Percentiles rank a stretch among this genome's conserved stretches.
phyloP scores from a whole-genome alignment of 768 basidiomycete species.

The Boletus coccyginus region DNA sequence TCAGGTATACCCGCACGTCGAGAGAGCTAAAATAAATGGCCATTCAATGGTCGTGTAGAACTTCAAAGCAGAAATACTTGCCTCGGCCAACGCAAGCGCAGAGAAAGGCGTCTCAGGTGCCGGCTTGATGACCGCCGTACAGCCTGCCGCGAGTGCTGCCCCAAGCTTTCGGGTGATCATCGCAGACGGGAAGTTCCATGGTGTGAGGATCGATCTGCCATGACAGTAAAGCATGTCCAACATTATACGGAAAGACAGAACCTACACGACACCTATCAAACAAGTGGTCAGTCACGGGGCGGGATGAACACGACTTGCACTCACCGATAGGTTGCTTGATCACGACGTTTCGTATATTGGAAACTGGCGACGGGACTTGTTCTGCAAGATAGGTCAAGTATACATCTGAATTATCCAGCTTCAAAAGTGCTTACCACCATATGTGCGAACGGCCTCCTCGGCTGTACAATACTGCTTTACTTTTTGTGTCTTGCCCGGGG shows the following conservation, averaged over 20 bases:
- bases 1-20: constrained; percentile 90
- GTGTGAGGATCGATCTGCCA: constrained; percentile 70
- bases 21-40: constrained; percentile 51
- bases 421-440: constrained; percentile 62
- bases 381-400: constrained; percentile 41
- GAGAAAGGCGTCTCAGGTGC: constrained; percentile 95
- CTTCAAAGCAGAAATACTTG: constrained; percentile 25
- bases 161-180: constrained; percentile 93
- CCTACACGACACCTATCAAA: constrained; percentile 47
- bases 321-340: constrained; percentile 91
- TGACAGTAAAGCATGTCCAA: constrained; percentile 2
- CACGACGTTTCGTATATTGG: constrained; percentile 75
- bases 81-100: constrained; percentile 87
- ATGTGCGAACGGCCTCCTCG: constrained; percentile 88
- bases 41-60: not conserved
- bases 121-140: constrained; percentile 93
- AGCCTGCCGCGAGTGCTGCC: constrained; percentile 92
- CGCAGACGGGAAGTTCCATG: constrained; percentile 94
- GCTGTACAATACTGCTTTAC: constrained; percentile 44
- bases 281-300: not conserved
- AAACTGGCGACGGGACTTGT: constrained; percentile 73
- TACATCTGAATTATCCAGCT: not conserved
- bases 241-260: not conserved
- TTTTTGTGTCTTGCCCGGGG: not conserved
- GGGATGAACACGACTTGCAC: constrained; percentile 41